Evolutionary conservation across 805 yeast species (phyloP).

Genomic region (Blastobotrys terrestris): DNA sequence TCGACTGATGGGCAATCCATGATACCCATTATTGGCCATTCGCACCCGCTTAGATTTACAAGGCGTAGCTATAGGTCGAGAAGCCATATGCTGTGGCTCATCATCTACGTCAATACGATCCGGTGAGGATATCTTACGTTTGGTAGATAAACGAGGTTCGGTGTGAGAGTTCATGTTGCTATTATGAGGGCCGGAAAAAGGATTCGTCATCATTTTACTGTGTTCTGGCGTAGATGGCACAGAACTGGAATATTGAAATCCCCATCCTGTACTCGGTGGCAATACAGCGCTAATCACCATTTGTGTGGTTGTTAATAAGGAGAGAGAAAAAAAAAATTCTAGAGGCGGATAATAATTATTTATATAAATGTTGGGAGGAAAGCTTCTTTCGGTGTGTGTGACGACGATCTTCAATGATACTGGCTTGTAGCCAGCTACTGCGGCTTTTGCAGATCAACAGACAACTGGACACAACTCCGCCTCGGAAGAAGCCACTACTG

Average conservation of each 20-base stretch:
- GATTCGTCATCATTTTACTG: not conserved
- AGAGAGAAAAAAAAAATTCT: not conserved
- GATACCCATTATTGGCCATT: slow-evolving; percentile 34
- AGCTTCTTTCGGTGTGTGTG: too few species aligned
- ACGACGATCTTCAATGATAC: not conserved
- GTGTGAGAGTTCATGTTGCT: slow-evolving; percentile 26
- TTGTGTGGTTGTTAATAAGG: not conserved
- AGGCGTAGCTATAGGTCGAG: slow-evolving; percentile 9
- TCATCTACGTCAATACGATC: slow-evolving; percentile 10
- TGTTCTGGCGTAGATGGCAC: not conserved
- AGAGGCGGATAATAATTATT: not conserved
- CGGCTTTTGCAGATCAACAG: not conserved
- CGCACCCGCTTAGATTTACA: slow-evolving; percentile 8
- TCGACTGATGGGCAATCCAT: slow-evolving; percentile 55
- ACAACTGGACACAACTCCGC: not conserved
- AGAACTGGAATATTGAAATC: slow-evolving; percentile 14
- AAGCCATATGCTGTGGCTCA: not conserved
- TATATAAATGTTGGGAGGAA: not conserved
- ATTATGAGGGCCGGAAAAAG: slow-evolving; percentile 26
- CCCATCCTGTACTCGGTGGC: slow-evolving; percentile 25
- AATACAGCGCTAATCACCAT: slow-evolving; percentile 22
- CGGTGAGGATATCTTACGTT: slow-evolving; percentile 9
- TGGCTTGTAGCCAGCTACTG: not conserved
- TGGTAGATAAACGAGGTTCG: slow-evolving; percentile 18
- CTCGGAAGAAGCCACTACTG: too few species aligned